phyloP scores from a whole-genome alignment of 2,329 filamentous ascomycete genomes.

The Hypoxylon sp. region DNA sequence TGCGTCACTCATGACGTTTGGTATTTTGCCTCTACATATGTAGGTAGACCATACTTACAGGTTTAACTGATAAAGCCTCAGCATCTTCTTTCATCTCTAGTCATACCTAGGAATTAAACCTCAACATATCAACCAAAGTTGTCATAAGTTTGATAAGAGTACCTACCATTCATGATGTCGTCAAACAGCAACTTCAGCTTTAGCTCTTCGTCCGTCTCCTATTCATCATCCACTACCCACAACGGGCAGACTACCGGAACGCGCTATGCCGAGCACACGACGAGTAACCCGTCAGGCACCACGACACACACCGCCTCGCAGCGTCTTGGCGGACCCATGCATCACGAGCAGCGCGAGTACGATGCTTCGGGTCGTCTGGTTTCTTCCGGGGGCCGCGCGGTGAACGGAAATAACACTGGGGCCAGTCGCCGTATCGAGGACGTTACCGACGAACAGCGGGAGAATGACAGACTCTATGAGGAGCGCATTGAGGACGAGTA shows the following conservation, averaged over 20 bases:
- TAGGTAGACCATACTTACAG: background rate
- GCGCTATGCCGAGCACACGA: constrained; percentile 34
- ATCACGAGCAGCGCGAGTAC: constrained; percentile 37
- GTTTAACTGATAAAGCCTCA: background rate
- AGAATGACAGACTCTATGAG: constrained; percentile 36
- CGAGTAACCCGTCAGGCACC: constrained; percentile 35
- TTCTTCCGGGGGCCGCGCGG: constrained; percentile 16
- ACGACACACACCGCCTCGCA: constrained; percentile 36
- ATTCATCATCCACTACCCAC: constrained; percentile 30
- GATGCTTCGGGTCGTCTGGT: constrained; percentile 37
- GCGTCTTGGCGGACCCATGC: constrained; percentile 30
- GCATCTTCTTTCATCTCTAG: background rate
- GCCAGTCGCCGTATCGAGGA: constrained; percentile 38
- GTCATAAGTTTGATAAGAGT: background rate
- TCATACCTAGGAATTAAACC: background rate
- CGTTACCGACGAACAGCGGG: constrained; percentile 36
- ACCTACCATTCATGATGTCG: constrained; percentile 26
- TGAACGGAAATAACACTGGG: constrained; percentile 15
- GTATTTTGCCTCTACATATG: background rate
- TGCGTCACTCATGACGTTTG: background rate
- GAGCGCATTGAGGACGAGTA: constrained; percentile 41
- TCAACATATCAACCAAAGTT: background rate
- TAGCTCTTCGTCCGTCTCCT: constrained; percentile 35
- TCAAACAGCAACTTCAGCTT: constrained; percentile 32
- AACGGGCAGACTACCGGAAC: constrained; percentile 37